phyloP scores from a whole-genome alignment of 2,329 filamentous ascomycete species.

The Sporothrix schenckii region DNA sequence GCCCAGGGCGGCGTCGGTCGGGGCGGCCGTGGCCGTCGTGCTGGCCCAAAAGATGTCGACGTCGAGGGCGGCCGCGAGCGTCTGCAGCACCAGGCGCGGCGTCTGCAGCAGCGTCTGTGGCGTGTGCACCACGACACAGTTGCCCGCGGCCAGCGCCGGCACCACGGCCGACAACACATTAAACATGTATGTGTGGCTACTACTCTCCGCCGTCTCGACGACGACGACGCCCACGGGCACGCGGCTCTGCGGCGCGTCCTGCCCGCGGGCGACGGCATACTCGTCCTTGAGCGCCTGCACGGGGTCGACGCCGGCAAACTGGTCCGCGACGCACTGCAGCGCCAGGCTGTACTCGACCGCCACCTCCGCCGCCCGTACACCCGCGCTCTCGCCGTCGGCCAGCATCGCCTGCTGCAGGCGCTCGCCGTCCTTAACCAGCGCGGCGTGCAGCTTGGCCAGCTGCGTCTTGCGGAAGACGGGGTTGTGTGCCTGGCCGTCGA shows the following conservation, averaged over 20 bases:
- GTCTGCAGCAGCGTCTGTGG: not conserved
- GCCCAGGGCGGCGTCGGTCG: not conserved
- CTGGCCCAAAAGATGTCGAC: not conserved
- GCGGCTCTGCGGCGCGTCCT: not conserved
- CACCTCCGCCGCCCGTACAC: not conserved
- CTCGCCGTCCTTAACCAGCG: not conserved
- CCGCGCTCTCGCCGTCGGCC: not conserved
- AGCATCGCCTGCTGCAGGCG: not conserved
- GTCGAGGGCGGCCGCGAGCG: not conserved
- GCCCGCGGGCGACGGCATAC: not conserved
- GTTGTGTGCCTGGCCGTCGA: constrained; percentile 17
- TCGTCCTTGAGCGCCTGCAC: not conserved
- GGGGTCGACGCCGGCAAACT: not conserved
- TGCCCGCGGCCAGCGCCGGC: not conserved
- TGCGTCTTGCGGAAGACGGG: constrained; percentile 15
- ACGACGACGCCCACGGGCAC: not conserved
- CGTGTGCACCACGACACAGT: constrained; percentile 1
- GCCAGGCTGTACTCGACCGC: not conserved
- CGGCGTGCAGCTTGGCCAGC: constrained; percentile 7
- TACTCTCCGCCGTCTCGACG: not conserved
- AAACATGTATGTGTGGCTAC: not conserved
- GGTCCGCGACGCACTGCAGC: not conserved
- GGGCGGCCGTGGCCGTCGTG: not conserved
- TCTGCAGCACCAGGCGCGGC: not conserved
- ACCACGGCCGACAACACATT: not conserved